Evolutionary conservation across 2,329 filamentous ascomycete species (phyloP), one percentile per base, ranked within the genome.

Genomic region (Stagonosporopsis vannaccii): DNA sequence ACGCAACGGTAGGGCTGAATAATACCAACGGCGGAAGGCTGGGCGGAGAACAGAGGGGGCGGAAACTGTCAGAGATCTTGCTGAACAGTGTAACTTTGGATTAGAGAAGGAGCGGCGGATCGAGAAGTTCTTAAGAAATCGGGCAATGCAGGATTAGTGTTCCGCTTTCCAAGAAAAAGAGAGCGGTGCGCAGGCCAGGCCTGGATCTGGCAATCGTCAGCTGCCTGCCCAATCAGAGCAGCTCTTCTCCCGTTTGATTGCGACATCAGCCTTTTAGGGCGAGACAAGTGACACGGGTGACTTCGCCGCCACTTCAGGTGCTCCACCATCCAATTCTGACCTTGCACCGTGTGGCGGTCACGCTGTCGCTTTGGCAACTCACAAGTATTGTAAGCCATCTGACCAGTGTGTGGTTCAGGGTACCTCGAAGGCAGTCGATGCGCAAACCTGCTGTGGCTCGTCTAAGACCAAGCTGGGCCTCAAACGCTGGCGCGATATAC

Each of bases 131-230:
- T 52, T 45, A 58, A 45, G 49, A 35, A 44, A 58, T 58, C 55
- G 55, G 55, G 28, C 4, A 48, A 48, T 41, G n/a, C 26, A 49
- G 17, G 35, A 9, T 23, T 47, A 56, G 37, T 36, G 53, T 23
- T 42, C 42, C 47, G 32, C 26, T 57, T 57, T 57, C 48, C 37
- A 52, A 45, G 43, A 32, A 26, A 36, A 3, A 26, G 17, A 30
- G 36, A 41, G n/a, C 37, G 40, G 35, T 43, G 23, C 11, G 37
- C 30, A 28, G 26, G 32, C 37, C 44, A 15, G 43, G 47, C 26
- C 49, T 51, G 48, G 46, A 53, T 35, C 42, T 52, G 43, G 48
- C 46, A 41, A 51, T 56, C 52, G 48, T 52, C 54, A 52, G 43
- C 39, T 37, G 55, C 45, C 46, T 39, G 39, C 30, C 55, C 49